Evolutionary conservation across 1,284 basidiomycete genomes (phyloP).

Genomic region (Malassezia equina): DNA sequence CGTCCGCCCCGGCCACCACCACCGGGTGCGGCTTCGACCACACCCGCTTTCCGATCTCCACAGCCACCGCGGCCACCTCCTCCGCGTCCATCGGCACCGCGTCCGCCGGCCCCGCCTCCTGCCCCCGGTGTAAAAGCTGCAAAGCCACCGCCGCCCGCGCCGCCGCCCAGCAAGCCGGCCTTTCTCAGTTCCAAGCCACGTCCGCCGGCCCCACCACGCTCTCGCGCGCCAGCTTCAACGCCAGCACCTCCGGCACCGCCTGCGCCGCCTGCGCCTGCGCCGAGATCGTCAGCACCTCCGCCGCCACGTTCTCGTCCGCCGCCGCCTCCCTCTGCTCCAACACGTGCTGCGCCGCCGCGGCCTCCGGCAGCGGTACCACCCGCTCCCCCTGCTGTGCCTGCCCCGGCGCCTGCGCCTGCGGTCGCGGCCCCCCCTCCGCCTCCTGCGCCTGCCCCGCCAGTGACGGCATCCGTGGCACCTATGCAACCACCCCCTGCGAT

Average conservation of each 20-base stretch:
- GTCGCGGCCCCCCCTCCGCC: conserved; percentile 7
- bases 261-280: conserved; percentile 3
- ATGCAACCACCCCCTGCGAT: background rate
- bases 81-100: conserved; percentile 3
- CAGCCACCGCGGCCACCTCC: conserved; percentile 4
- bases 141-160: conserved; percentile 11
- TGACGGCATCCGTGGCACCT: background rate
- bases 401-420: background rate
- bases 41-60: conserved; percentile 2
- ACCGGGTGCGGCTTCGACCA: background rate
- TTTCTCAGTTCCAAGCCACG: conserved; percentile 8
- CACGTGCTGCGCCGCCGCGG: conserved; percentile 16
- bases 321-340: conserved; percentile 13
- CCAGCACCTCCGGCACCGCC: background rate
- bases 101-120: background rate
- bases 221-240: background rate
- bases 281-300: conserved; percentile 7
- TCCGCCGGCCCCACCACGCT: conserved; percentile 1
- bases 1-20: conserved; percentile 8
- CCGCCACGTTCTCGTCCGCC: conserved; percentile 6
- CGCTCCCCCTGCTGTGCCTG: background rate
- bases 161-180: conserved; percentile 13
- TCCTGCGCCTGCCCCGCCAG: background rate
- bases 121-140: background rate
- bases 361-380: conserved; percentile 6